phyloP scores from a whole-genome alignment of 805 yeast species.

The Starmerella lactis-condensi region DNA sequence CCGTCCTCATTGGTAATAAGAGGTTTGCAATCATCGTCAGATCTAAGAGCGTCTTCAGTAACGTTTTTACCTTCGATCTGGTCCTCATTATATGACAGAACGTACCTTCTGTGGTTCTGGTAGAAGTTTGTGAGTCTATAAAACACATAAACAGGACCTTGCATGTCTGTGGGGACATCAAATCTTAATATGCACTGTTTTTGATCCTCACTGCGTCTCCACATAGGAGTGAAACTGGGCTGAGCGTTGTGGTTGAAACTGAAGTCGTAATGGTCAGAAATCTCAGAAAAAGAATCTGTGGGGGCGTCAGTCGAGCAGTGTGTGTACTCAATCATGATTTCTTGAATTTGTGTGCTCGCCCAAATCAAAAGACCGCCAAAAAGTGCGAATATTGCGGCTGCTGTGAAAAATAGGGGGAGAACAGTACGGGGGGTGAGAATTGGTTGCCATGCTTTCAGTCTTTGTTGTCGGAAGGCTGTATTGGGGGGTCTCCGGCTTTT shows the following conservation, averaged over 20 bases:
- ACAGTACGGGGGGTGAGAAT: constrained; percentile 83
- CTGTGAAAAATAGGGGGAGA: constrained; percentile 56
- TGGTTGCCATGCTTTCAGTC: constrained; percentile 63
- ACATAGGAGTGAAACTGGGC: constrained; percentile 33
- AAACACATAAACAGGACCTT: constrained; percentile 56
- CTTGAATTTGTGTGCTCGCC: constrained; percentile 65
- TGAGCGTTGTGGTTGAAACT: constrained; percentile 38
- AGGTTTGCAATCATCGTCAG: constrained; percentile 44
- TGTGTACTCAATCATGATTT: constrained; percentile 56
- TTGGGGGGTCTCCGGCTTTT: constrained; percentile 28
- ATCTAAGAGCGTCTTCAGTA: constrained; percentile 30
- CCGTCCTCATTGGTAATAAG: constrained; percentile 33
- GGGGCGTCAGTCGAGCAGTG: constrained; percentile 40
- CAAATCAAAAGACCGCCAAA: constrained; percentile 69
- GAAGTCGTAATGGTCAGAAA: constrained; percentile 35
- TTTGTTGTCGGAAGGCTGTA: constrained; percentile 34
- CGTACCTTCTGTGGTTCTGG: constrained; percentile 91
- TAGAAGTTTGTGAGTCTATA: constrained; percentile 77
- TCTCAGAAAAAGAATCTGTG: constrained; percentile 26
- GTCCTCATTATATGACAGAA: constrained; percentile 58
- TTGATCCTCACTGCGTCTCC: constrained; percentile 36
- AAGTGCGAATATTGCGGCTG: constrained; percentile 72
- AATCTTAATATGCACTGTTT: constrained; percentile 52
- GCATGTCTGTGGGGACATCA: constrained; percentile 49
- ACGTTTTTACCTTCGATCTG: constrained; percentile 70